Evolutionary conservation across 148 eudicot species (phyloP).

Genomic region (Rhododendron simsii): DNA sequence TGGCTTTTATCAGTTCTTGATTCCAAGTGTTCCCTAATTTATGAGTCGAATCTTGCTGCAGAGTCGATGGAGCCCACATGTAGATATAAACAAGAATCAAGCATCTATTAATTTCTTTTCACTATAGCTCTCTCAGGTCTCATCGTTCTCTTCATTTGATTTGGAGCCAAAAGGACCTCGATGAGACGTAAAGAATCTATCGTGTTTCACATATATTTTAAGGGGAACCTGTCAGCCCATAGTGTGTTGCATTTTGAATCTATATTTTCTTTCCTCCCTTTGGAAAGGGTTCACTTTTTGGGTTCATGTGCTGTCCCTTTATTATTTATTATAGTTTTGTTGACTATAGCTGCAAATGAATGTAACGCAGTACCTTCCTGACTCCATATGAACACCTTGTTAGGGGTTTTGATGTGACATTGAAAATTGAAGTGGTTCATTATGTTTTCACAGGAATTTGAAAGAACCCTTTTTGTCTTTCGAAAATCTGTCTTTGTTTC

Average conservation of each 20-base stretch:
- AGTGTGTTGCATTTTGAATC: neutral
- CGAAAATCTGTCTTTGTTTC: neutral
- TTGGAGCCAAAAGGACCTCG: neutral
- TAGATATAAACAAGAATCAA: neutral
- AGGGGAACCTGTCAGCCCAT: neutral
- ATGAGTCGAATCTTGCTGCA: neutral
- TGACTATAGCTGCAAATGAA: neutral
- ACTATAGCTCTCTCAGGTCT: neutral
- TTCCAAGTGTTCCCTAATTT: neutral
- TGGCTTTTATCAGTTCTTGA: conserved; percentile 3
- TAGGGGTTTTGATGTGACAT: neutral
- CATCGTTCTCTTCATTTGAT: neutral
- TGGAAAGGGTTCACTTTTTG: neutral
- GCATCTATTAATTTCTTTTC: neutral
- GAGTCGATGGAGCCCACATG: neutral
- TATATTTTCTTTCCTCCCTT: neutral
- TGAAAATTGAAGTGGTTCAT: neutral
- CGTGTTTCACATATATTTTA: neutral
- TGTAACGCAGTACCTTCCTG: neutral
- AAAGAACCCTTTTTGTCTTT: neutral
- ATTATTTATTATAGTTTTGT: neutral
- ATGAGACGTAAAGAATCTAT: neutral
- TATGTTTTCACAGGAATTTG: neutral
- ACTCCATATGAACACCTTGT: neutral
- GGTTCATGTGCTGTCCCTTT: neutral